Evolutionary conservation across 768 basidiomycete genomes (phyloP), one percentile per base, ranked within the genome.

Genomic region (Leccinum fibrillosum): DNA sequence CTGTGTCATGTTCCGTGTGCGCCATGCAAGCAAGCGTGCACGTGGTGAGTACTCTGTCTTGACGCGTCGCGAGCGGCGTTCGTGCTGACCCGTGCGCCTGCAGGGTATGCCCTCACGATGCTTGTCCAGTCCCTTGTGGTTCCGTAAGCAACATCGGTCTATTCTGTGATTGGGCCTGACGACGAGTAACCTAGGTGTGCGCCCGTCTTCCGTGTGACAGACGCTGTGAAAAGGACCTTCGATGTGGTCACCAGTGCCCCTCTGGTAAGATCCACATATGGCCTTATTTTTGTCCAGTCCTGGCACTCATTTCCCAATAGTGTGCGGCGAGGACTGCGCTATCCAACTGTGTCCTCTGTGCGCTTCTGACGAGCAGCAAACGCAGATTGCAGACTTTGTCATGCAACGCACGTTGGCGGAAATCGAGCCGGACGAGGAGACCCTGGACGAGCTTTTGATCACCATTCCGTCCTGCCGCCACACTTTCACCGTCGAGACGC

Each of bases 401-500:
- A 63, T 86, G 71, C 74, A 78, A 25, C 77, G 78, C 13, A 76
- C 77, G 1, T 69, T 89, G 5, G 70, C 60, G 3, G 85, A 88
- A 1, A 65, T 88, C 30, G 69, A 78, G 4, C 70, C 73, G 6
- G 73, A 78, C 17, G 51, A 61, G 13, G 74, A 66, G 4, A 69
- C 72, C 2, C 50, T 82, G 30, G 81, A 83, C 58, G 80, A 84
- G 37, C 67, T 82, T 11, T 63, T 85, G 52, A 85, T 89, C 64
- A 86, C 86, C 1, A 76, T 88, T 44, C 82, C 82, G 0, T 72
- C 72, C 17, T 90, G 89, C 65, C 61, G 78, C 0, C 89, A 90
- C 67, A 70, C 80, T 2, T 89, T 90, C 67, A 89, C 89, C 0
- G 80, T 88, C 15, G 87, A 87, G 66, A 86, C 86, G 0, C 75